phyloP scores from a whole-genome alignment of 2,329 filamentous ascomycete species.

The Alternaria solani region DNA sequence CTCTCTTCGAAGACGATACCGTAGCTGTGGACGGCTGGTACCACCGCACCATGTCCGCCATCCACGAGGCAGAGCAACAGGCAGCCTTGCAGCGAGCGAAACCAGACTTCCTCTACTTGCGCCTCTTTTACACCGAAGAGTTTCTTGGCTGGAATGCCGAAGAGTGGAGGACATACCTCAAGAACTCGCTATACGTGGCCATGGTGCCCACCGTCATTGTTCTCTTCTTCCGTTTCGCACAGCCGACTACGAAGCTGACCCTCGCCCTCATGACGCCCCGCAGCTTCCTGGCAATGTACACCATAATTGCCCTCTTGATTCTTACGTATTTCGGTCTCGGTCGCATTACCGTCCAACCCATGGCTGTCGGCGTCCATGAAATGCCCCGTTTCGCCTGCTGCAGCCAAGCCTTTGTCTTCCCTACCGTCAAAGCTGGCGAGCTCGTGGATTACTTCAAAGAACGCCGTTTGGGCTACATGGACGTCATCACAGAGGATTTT shows the following conservation, averaged over 20 bases:
- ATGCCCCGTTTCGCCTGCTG: slow-evolving; percentile 57
- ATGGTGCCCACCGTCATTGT: slow-evolving; percentile 29
- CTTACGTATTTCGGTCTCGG: slow-evolving; percentile 54
- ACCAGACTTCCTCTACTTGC: slow-evolving; percentile 53
- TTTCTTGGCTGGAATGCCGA: slow-evolving; percentile 58
- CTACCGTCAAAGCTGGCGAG: slow-evolving; percentile 39
- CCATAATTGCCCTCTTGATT: slow-evolving; percentile 20
- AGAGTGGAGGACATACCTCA: slow-evolving; percentile 51
- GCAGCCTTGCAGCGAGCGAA: slow-evolving; percentile 31
- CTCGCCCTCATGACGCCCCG: slow-evolving; percentile 31
- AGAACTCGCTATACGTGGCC: slow-evolving; percentile 42
- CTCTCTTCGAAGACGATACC: slow-evolving; percentile 59
- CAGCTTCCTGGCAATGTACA: slow-evolving; percentile 30
- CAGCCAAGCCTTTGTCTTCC: slow-evolving; percentile 56
- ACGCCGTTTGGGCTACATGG: slow-evolving; percentile 48
- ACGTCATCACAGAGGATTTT: slow-evolving; percentile 54
- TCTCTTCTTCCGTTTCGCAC: slow-evolving; percentile 36
- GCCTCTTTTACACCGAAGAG: slow-evolving; percentile 58
- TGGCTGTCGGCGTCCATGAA: slow-evolving; percentile 47
- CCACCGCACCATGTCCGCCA: slow-evolving; percentile 49
- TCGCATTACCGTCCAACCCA: slow-evolving; percentile 49
- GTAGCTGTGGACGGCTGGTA: slow-evolving; percentile 60
- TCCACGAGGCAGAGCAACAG: slow-evolving; percentile 46
- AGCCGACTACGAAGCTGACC: slow-evolving; percentile 29
- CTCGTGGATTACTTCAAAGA: slow-evolving; percentile 46